Evolutionary conservation across 1,284 basidiomycete genomes (phyloP), one percentile per base, ranked within the genome.

Genomic region (Kwoniella shivajii): DNA sequence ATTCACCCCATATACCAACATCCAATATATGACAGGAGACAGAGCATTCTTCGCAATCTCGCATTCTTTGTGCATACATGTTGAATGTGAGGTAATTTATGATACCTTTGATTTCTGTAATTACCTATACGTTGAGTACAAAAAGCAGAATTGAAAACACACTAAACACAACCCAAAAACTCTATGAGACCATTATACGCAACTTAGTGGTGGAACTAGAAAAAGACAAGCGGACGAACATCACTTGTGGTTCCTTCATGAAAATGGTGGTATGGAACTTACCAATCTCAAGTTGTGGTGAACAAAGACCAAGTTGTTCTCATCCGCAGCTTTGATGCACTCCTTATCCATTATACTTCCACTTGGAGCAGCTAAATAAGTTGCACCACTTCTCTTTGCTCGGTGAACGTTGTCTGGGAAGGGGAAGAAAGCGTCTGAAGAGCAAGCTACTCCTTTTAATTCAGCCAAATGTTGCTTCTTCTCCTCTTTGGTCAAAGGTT

Each of bases 321-420:
- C 92, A 78, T 97, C 87, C 16, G 93, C 93, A 6, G 91, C 90
- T 79, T 90, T 92, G 80, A 97, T 87, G 73, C 94, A 94, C 76
- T 93, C 92, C 48, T 80, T 86, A 73, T 99, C 95, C 95, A 98
- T 98, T 57, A 99, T 93, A 66, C 90, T 94, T 52, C 95, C 95
- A 53, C 89, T 88, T 1, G 95, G 93, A 4, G 96, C 96, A 29
- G 91, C 93, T 56, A 99, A 84, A 79, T 95, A 98, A 72, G 81
- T 86, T 48, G 92, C 92, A 1, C 95, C 95, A 62, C 90, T 93
- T 82, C 90, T 88, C 75, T 86, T 84, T 49, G 91, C 92, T 55
- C 95, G 84, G 78, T 97, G 89, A 39, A 99, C 95, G 72, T 99
- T 99, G 79, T 99, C 96, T 7, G 93, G 86, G 86, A 99, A 99